These are phyloP conservation scores for Sclerotinia glacialis DNA, from an alignment of 2,329 filamentous ascomycete species.

Conservation along the genomic window DNA sequence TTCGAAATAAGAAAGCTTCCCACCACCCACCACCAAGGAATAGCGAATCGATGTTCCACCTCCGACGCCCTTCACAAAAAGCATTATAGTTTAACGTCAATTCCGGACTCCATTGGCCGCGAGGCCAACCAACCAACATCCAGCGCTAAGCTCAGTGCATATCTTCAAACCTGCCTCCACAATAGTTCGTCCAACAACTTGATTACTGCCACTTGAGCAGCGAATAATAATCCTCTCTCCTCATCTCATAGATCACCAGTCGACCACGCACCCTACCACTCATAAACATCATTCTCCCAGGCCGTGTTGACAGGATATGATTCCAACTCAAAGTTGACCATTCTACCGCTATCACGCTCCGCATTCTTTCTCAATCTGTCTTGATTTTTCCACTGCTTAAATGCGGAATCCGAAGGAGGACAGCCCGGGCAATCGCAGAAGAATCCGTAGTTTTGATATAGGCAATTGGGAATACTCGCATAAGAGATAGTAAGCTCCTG, in stretches of 20 bases:
- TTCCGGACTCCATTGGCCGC: background rate
- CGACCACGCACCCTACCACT: background rate
- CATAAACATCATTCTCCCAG: background rate
- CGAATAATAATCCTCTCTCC: background rate
- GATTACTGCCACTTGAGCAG: background rate
- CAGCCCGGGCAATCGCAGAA: conserved; percentile 52
- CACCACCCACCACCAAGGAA: background rate
- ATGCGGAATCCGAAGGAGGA: conserved; percentile 16
- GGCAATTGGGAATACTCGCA: conserved; percentile 40
- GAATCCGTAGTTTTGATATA: conserved; percentile 52
- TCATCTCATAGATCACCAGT: background rate
- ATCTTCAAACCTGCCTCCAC: too few relatives aligned
- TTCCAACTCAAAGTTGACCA: background rate
- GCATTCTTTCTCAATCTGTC: background rate
- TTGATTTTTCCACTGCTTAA: conserved; percentile 12
- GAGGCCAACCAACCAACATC: background rate
- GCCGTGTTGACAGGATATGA: background rate
- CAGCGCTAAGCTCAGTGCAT: background rate
- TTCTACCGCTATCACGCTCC: background rate
- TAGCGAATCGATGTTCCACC: background rate
- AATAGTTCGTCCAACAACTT: background rate
- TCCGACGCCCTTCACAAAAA: background rate
- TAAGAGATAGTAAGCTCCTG: conserved; percentile 55
- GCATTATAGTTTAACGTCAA: conserved; percentile 6
- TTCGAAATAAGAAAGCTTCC: background rate